Evolutionary conservation across 176 grass and related monocot species (phyloP).

Genomic region (Bonia amplexicaulis): DNA sequence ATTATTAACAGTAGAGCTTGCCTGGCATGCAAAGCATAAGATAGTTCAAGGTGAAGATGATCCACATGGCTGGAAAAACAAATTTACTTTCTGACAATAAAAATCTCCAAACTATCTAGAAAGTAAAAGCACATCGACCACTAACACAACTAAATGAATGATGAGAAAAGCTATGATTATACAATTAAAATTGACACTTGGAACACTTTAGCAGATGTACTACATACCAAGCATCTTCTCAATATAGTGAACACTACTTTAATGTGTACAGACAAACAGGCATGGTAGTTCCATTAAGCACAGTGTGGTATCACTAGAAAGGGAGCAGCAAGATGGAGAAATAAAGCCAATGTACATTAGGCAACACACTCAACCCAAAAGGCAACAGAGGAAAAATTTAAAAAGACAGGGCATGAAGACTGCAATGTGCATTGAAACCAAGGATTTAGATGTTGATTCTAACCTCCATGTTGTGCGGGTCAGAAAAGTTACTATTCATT

Average conservation of each 20-base stretch:
- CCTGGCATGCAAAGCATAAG: constrained; percentile 26
- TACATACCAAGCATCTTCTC: not conserved
- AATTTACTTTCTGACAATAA: constrained; percentile 6
- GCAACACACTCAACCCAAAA: not conserved
- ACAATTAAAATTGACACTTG: constrained; percentile 1
- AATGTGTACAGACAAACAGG: not conserved
- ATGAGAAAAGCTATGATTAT: not conserved
- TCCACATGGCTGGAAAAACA: not conserved
- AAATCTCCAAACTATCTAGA: not conserved
- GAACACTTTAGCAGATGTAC: not conserved
- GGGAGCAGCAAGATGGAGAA: constrained; percentile 4
- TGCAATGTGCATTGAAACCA: not conserved
- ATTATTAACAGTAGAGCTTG: constrained; percentile 38
- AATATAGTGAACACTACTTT: not conserved
- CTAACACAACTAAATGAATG: not conserved
- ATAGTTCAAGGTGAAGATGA: constrained; percentile 1
- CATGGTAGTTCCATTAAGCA: not conserved
- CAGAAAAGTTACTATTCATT: constrained; percentile 36
- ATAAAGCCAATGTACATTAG: not conserved
- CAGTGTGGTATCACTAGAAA: not conserved
- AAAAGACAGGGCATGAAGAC: not conserved
- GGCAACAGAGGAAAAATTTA: not conserved
- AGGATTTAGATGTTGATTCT: constrained; percentile 25
- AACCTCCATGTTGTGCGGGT: constrained; percentile 53
- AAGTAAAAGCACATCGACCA: not conserved